Evolutionary conservation across 1,284 basidiomycete genomes (phyloP).

Genomic region (Veloboletus limbatus): DNA sequence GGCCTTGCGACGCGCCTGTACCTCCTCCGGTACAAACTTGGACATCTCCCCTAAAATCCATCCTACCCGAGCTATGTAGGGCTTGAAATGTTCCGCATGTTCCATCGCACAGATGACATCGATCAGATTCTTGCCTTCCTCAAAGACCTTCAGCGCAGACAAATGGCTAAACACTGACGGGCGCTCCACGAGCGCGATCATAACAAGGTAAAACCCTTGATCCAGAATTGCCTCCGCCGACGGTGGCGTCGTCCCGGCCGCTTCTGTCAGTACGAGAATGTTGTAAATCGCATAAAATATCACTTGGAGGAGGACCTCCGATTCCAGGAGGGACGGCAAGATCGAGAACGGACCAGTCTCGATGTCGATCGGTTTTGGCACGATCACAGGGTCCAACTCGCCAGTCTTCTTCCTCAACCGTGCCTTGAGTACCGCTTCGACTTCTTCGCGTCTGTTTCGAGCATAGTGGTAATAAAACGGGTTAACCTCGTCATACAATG

Average conservation of each 20-base stretch:
- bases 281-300: conserved; percentile 78
- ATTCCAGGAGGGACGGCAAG: conserved; percentile 60
- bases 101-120: conserved; percentile 76
- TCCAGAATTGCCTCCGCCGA: conserved; percentile 88
- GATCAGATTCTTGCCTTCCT: conserved; percentile 61
- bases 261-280: conserved; percentile 59
- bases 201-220: conserved; percentile 80
- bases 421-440: conserved; percentile 76
- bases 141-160: conserved; percentile 52
- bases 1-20: conserved; percentile 48
- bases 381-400: conserved; percentile 65
- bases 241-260: conserved; percentile 55
- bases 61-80: conserved; percentile 64
- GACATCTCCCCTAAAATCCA: conserved; percentile 74
- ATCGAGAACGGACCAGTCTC: conserved; percentile 63
- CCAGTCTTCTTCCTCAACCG: conserved; percentile 68
- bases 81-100: conserved; percentile 67
- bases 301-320: conserved; percentile 68
- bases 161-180: conserved; percentile 60
- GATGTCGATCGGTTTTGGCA: conserved; percentile 69
- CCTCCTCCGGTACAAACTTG: conserved; percentile 51
- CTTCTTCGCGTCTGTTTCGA: conserved; percentile 92
- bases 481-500: conserved; percentile 84
- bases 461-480: conserved; percentile 97
- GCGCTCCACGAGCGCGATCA: conserved; percentile 77